Conservation (phyloP, 257 asterid genomes). For the Penstemon barbatus region DNA sequence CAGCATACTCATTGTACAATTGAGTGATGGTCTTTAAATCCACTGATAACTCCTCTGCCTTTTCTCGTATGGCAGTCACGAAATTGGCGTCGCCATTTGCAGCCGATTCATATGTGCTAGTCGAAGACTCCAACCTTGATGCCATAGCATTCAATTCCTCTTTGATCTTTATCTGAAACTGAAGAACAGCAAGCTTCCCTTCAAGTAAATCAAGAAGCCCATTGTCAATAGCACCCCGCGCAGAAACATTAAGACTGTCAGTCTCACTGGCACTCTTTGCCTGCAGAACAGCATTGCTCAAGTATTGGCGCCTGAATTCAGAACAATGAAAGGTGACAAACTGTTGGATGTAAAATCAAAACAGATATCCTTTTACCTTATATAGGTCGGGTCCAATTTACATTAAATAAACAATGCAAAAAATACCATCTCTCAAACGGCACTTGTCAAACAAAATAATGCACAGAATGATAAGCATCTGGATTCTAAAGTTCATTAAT, state of each 20-base stretch:
- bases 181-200: slow-evolving; percentile 96
- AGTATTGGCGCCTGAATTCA: slow-evolving; percentile 84
- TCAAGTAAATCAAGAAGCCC: slow-evolving; percentile 96
- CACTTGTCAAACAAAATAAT: not conserved
- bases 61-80: slow-evolving; percentile 44
- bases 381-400: slow-evolving; percentile 12
- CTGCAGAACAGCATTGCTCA: slow-evolving; percentile 97
- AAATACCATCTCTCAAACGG: not conserved
- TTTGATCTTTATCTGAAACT: slow-evolving; percentile 89
- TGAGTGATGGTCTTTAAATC: slow-evolving; percentile 91
- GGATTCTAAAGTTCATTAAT: too few relatives aligned
- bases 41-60: slow-evolving; percentile 73
- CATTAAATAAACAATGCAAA: slow-evolving; percentile 1
- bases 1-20: slow-evolving; percentile 92
- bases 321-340: slow-evolving; percentile 32
- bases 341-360: slow-evolving; percentile 21
- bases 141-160: slow-evolving; percentile 75
- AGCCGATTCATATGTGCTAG: slow-evolving; percentile 47
- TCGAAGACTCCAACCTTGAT: slow-evolving; percentile 59
- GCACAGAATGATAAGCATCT: too few relatives aligned
- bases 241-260: slow-evolving; percentile 49
- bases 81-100: slow-evolving; percentile 44
- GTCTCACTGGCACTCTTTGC: slow-evolving; percentile 84
- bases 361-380: not conserved
- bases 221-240: slow-evolving; percentile 62